These are phyloP conservation scores for Podila horticola DNA, from an alignment of 192 early-diverging fungal species.

Conservation along the genomic window DNA sequence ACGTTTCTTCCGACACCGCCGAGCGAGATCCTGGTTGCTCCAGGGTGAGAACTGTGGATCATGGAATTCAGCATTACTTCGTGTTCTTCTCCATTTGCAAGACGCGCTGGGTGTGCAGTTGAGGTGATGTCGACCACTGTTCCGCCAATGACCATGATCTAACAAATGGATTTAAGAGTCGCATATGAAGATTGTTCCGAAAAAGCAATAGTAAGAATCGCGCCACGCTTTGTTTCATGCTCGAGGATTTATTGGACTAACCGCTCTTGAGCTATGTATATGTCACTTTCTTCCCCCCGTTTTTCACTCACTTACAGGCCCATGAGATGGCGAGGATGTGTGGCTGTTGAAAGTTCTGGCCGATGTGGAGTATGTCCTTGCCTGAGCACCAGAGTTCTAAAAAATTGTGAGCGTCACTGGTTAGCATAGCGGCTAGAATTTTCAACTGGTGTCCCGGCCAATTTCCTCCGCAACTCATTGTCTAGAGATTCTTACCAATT, in stretches of 20 bases:
- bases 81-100: background rate
- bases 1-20: slow-evolving; percentile 97
- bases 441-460: background rate
- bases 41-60: slow-evolving; percentile 77
- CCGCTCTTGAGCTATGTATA: background rate
- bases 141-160: slow-evolving; percentile 88
- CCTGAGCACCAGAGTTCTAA: background rate
- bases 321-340: background rate
- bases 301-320: slow-evolving; percentile 31
- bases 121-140: slow-evolving; percentile 86
- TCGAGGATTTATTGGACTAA: too few relatives aligned
- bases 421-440: background rate
- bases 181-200: background rate
- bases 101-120: slow-evolving; percentile 42
- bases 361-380: slow-evolving; percentile 29
- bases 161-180: slow-evolving; percentile 5
- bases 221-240: background rate
- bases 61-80: slow-evolving; percentile 16
- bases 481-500: slow-evolving; percentile 7
- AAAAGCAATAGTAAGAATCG: background rate
- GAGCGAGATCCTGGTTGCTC: slow-evolving; percentile 67
- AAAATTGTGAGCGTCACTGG: background rate
- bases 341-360: slow-evolving; percentile 19
- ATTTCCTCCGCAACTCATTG: background rate
- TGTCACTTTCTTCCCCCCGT: too few relatives aligned